A percentile compares a stretch with the other conserved stretches of the same genome.
phyloP scores from a whole-genome alignment of 495 filamentous ascomycete genomes.

The Xylaria acuta region DNA sequence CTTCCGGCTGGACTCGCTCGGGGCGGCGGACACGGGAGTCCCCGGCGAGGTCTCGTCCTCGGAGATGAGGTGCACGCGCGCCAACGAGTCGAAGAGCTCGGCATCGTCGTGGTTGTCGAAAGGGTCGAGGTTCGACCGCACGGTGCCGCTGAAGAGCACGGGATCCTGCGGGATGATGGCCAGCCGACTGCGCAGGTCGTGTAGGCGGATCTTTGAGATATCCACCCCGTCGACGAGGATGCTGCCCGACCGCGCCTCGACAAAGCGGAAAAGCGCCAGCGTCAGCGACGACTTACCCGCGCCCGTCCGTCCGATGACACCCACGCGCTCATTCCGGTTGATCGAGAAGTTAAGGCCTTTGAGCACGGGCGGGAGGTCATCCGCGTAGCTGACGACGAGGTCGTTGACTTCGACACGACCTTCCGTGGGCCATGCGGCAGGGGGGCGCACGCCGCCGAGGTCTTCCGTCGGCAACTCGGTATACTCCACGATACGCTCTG shows the following conservation, averaged over 20 bases:
- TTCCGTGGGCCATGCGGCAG: constrained; percentile 81
- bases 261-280: constrained; percentile 81
- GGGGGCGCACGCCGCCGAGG: constrained; percentile 64
- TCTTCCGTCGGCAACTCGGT: constrained; percentile 72
- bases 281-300: constrained; percentile 88
- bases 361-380: constrained; percentile 75
- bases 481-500: constrained; percentile 84
- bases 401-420: constrained; percentile 76
- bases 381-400: constrained; percentile 76
- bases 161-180: constrained; percentile 90
- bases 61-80: constrained; percentile 75
- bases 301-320: constrained; percentile 85
- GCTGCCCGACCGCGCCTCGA: constrained; percentile 72
- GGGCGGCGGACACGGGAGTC: constrained; percentile 30
- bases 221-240: constrained; percentile 80
- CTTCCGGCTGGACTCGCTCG: constrained; percentile 40
- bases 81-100: constrained; percentile 75
- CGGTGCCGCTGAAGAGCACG: constrained; percentile 84
- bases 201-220: constrained; percentile 74
- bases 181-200: constrained; percentile 73
- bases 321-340: constrained; percentile 75
- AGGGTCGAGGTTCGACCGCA: constrained; percentile 83
- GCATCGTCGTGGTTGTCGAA: constrained; percentile 74
- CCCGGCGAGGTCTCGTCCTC: constrained; percentile 38
- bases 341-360: constrained; percentile 76